Evolutionary conservation across 2,329 filamentous ascomycete genomes (phyloP).

Genomic region (Sclerotinia minor): DNA sequence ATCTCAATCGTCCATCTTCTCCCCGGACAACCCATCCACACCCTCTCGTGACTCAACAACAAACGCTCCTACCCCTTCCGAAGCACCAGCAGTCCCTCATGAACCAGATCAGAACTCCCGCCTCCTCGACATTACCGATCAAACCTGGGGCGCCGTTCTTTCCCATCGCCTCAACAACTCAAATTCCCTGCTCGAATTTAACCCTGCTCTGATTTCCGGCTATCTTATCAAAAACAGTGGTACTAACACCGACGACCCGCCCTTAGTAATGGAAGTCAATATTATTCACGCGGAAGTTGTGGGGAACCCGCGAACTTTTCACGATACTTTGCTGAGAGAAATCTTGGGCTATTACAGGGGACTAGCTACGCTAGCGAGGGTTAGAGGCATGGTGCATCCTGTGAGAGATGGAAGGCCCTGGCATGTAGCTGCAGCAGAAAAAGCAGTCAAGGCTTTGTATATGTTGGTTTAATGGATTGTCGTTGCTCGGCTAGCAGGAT

Average conservation of each 20-base stretch:
- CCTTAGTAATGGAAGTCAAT: slow-evolving; percentile 63
- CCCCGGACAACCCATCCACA: slow-evolving; percentile 54
- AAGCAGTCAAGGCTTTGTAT: slow-evolving; percentile 65
- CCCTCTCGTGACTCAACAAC: slow-evolving; percentile 34
- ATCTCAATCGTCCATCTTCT: slow-evolving; percentile 52
- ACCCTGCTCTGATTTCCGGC: slow-evolving; percentile 61
- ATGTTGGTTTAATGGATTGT: slow-evolving; percentile 54
- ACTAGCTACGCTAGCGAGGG: slow-evolving; percentile 66
- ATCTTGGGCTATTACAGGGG: slow-evolving; percentile 68
- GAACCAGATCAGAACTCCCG: slow-evolving; percentile 65
- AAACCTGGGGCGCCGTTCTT: slow-evolving; percentile 73
- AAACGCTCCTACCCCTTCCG: slow-evolving; percentile 40
- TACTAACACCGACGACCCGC: slow-evolving; percentile 56
- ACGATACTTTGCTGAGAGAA: slow-evolving; percentile 68
- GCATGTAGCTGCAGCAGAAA: slow-evolving; percentile 73
- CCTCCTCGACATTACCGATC: slow-evolving; percentile 71
- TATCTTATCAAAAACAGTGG: slow-evolving; percentile 67
- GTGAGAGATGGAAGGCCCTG: slow-evolving; percentile 68
- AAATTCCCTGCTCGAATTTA: slow-evolving; percentile 54
- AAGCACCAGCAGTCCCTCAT: slow-evolving; percentile 47
- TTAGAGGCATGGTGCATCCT: slow-evolving; percentile 61
- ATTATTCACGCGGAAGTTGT: slow-evolving; percentile 54
- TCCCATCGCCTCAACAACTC: slow-evolving; percentile 65
- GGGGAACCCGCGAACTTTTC: slow-evolving; percentile 41
- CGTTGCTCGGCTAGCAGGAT: background rate